Evolutionary conservation across 2,329 filamentous ascomycete genomes (phyloP).

Genomic region (Penicillium thymicola): DNA sequence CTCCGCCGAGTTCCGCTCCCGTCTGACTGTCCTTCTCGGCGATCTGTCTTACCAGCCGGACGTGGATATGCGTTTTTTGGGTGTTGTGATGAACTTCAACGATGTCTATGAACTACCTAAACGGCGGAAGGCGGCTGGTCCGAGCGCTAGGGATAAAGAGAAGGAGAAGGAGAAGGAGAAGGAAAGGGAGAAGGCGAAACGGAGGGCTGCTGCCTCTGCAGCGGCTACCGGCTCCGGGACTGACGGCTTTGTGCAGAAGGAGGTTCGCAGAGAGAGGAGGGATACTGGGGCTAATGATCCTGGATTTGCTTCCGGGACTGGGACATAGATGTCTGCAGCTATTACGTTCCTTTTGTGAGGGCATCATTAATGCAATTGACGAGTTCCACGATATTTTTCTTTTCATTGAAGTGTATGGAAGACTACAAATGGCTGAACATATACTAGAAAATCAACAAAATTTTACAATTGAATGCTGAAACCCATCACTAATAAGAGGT

Average conservation of each 20-base stretch:
- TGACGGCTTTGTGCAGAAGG: slow-evolving; percentile 19
- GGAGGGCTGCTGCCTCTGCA: slow-evolving; percentile 18
- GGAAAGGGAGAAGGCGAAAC: slow-evolving; percentile 22
- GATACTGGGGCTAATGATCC: slow-evolving; percentile 12
- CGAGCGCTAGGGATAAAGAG: slow-evolving; percentile 34
- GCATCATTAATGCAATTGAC: slow-evolving; percentile 8
- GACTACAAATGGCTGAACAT: not conserved
- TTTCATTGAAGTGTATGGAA: slow-evolving; percentile 11
- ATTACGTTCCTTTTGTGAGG: not conserved
- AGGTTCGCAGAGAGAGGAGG: slow-evolving; percentile 26
- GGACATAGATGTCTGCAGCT: not conserved
- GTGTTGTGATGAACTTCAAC: slow-evolving; percentile 98
- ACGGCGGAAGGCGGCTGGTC: slow-evolving; percentile 46
- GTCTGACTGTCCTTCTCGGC: slow-evolving; percentile 77
- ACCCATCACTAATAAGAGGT: not conserved
- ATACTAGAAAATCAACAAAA: not conserved
- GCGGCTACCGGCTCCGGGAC: slow-evolving; percentile 16
- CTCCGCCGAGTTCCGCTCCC: slow-evolving; percentile 69
- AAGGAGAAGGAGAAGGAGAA: slow-evolving; percentile 27
- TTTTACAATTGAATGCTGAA: not conserved
- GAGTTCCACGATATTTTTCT: slow-evolving; percentile 1
- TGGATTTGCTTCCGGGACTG: not conserved
- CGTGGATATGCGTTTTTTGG: slow-evolving; percentile 91
- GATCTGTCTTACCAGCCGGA: slow-evolving; percentile 92
- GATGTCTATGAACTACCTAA: slow-evolving; percentile 83